These are phyloP conservation scores for Inonotus obliquus DNA, from an alignment of 1,284 basidiomycete genomes.

Conservation along the genomic window DNA sequence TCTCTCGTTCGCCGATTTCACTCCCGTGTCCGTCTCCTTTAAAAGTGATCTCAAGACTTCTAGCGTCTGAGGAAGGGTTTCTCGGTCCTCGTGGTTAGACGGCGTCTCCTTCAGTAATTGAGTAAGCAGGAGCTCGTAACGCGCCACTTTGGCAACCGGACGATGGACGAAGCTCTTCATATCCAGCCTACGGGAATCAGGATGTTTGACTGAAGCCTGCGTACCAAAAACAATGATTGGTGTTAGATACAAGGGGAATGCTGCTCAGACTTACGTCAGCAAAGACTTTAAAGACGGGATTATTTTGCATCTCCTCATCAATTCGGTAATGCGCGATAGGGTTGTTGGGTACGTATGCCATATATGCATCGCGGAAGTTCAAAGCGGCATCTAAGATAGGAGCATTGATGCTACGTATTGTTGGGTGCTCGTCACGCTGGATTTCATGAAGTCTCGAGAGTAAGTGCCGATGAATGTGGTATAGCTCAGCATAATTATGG, in stretches of 20 bases:
- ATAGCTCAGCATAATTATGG: conserved; percentile 84
- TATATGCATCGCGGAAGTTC: conserved; percentile 90
- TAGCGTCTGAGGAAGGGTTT: conserved; percentile 76
- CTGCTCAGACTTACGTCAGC: conserved; percentile 57
- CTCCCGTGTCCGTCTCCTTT: conserved; percentile 82
- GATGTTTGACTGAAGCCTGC: conserved; percentile 68
- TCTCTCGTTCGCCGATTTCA: conserved; percentile 78
- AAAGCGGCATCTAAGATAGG: conserved; percentile 85
- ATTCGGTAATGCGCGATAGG: conserved; percentile 91
- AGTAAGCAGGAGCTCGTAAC: conserved; percentile 85
- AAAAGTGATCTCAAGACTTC: conserved; percentile 82
- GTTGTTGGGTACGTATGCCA: conserved; percentile 91
- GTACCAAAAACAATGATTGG: not conserved
- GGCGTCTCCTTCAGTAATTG: conserved; percentile 73
- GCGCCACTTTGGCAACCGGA: conserved; percentile 83
- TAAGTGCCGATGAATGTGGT: conserved; percentile 66
- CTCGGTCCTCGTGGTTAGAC: conserved; percentile 70
- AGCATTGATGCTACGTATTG: conserved; percentile 80
- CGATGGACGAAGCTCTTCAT: conserved; percentile 88
- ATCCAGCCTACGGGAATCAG: conserved; percentile 73
- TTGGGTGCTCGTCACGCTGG: conserved; percentile 87
- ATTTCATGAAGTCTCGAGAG: conserved; percentile 81
- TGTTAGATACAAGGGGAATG: not conserved
- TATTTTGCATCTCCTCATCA: conserved; percentile 82
- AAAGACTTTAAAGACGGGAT: conserved; percentile 77